Evolutionary conservation across 331 rosid species (phyloP), one percentile per base, ranked within the genome.

Genomic region (Malus hybrid): DNA sequence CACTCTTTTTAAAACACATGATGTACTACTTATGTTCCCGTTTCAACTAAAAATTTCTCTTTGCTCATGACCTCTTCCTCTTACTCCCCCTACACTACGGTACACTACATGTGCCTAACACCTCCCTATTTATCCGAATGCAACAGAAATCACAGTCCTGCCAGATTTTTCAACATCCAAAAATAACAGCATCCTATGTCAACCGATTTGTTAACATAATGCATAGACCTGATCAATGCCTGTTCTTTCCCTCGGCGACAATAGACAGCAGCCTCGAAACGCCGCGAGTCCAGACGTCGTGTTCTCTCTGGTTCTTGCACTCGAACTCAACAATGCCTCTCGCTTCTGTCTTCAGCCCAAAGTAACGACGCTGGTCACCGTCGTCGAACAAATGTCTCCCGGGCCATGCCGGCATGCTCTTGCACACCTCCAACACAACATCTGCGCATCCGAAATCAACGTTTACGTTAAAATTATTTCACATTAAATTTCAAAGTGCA

Each of bases 281-380:
- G 11, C 97, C 97, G 61, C 65, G 88, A 61, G 93, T 93, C 98
- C 98, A 93, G 16, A 86, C 69, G 19, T 93, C 92, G 67, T 93
- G 83, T 68, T 93, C 97, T 76, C 86, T 86, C 83, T 88, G 92
- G 76, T 76, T 91, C 87, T 85, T 91, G 77, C 98, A 91, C 79
- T 93, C 98, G 6, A 93, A 93, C 83, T 93, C 98, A 57, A 93
- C 97, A 15, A 91, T 19, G 29, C 98, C 97, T 32, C 97, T 80
- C 42, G 83, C 28, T 65, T 89, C 98, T 57, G 98, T 93, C 82
- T 84, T 91, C 87, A 93, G 85, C 29, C 91, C 98, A 46, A 91
- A 93, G 82, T 93, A 93, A 42, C 83, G 85, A 2, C 91, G 89
- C 80, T 91, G 87, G 76, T 91, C 98, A 69, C 90, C 92, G 2